Base-by-base conservation (phyloP, 108 stramenopile genomes). In the Conticribra guillardii region DNA sequence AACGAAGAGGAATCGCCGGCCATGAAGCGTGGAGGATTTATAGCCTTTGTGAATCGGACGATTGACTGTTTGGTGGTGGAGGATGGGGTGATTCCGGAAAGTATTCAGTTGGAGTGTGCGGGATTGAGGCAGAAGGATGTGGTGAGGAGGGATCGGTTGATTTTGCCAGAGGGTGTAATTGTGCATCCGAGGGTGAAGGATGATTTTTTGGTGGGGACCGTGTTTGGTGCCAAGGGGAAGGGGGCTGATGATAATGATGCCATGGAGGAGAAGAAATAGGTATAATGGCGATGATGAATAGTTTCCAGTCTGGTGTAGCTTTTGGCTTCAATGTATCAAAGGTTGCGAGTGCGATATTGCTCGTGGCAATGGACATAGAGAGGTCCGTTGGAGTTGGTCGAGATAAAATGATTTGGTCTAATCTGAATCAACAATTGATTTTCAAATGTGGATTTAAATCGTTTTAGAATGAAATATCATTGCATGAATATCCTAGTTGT, bases 1-100 rank as follows among this genome's bases (percentile, higher is more conserved):
- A 95, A 94, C 61, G 71, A 85, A 48, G 93, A 94, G 74, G 89
- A 90, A 64, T 80, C 77, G 54, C 88, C 85, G 23, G 91, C 90
- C 4, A 74, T 95, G 84, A 95, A 92, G 68, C 74, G 87, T 9
- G 89, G 89, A 23, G 90, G 90, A 19, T 95, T 87, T 49, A 79
- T 95, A 23, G 82, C 85, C 45, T 83, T 89, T 44, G 82, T 87
- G 24, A 84, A 82, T 63, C 74, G 82, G n/a, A 60, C 62, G 18
- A 65, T 92, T 8, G 87, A 89, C 19, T 87, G 87, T 60, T 49
- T 91, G 24, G 82, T 95, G 15, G 89, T 89, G 34, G 87, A 85
- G 17, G 91, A 50, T 21, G 74, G n/a, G 11, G 33, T 50, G 3
- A 91, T 95, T 60, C 94, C 94, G 16, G 89, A 92, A 44, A 19